Evolutionary conservation across 2,329 filamentous ascomycete genomes (phyloP).

Genomic region (Fonsecaea pedrosoi): DNA sequence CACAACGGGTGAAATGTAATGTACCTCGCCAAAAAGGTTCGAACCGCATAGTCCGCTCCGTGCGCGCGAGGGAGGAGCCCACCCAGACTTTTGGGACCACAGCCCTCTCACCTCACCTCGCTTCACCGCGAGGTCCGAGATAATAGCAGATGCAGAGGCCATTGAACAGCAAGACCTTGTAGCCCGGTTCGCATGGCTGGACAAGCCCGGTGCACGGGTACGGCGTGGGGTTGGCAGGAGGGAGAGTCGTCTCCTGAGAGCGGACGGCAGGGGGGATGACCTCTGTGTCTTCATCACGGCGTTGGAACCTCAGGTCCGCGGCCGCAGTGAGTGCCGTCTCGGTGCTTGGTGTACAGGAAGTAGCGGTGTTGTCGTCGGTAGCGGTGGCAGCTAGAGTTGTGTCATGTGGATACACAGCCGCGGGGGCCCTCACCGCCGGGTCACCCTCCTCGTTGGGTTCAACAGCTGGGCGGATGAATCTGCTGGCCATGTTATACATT

Average conservation of each 20-base stretch:
- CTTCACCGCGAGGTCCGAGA: background rate
- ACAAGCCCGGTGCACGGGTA: background rate
- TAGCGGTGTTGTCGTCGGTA: conserved; percentile 1
- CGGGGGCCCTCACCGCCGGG: conserved; percentile 14
- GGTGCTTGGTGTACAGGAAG: background rate
- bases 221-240: background rate
- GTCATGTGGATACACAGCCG: conserved; percentile 29
- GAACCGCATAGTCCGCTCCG: background rate
- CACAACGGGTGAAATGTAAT: conserved; percentile 1
- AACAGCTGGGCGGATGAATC: background rate
- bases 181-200: background rate
- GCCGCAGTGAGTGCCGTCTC: background rate
- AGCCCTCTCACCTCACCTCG: background rate
- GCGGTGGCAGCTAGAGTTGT: conserved; percentile 13
- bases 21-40: conserved; percentile 11
- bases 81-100: conserved; percentile 4
- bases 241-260: background rate
- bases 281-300: background rate
- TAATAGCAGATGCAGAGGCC: background rate
- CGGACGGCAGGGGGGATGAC: background rate
- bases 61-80: background rate
- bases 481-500: background rate
- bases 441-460: conserved; percentile 13
- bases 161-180: conserved; percentile 8
- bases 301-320: background rate